Conservation (phyloP, 441 rosid genomes). For the Adansonia grandidieri region DNA sequence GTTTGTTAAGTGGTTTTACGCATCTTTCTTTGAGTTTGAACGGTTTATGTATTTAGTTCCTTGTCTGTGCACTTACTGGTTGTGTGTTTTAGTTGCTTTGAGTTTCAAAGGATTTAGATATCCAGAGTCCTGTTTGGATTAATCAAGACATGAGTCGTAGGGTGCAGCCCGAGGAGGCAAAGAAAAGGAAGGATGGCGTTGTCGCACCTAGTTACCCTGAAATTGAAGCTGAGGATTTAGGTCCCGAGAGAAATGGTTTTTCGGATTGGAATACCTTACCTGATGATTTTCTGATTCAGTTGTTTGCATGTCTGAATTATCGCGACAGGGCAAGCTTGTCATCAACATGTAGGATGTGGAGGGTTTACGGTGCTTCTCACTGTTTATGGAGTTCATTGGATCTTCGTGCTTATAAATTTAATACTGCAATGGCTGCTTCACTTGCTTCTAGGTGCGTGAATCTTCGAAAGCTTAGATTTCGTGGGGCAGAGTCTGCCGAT, state of each 20-base stretch:
- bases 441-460: slow-evolving; percentile 68
- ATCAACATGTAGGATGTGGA: slow-evolving; percentile 79
- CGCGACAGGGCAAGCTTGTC: slow-evolving; percentile 88
- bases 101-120: slow-evolving; percentile 26
- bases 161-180: slow-evolving; percentile 70
- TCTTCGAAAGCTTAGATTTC: slow-evolving; percentile 75
- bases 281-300: slow-evolving; percentile 81
- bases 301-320: slow-evolving; percentile 80
- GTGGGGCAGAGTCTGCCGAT: slow-evolving; percentile 92
- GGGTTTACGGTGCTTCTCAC: slow-evolving; percentile 63
- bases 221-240: slow-evolving; percentile 47
- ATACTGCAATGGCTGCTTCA: slow-evolving; percentile 56
- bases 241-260: slow-evolving; percentile 36
- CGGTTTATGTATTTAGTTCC: slow-evolving; percentile 27
- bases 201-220: slow-evolving; percentile 58
- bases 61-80: slow-evolving; percentile 14
- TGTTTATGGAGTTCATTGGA: slow-evolving; percentile 88
- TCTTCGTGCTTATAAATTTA: slow-evolving; percentile 83
- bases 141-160: slow-evolving; percentile 74
- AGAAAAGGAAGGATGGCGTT: slow-evolving; percentile 60
- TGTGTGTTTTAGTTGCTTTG: slow-evolving; percentile 14
- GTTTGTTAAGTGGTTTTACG: slow-evolving; percentile 28
- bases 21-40: slow-evolving; percentile 25
- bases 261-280: slow-evolving; percentile 86
- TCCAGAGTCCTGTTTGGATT: slow-evolving; percentile 25